phyloP scores from a whole-genome alignment of 805 yeast genomes.

The Ogataea methanolica region DNA sequence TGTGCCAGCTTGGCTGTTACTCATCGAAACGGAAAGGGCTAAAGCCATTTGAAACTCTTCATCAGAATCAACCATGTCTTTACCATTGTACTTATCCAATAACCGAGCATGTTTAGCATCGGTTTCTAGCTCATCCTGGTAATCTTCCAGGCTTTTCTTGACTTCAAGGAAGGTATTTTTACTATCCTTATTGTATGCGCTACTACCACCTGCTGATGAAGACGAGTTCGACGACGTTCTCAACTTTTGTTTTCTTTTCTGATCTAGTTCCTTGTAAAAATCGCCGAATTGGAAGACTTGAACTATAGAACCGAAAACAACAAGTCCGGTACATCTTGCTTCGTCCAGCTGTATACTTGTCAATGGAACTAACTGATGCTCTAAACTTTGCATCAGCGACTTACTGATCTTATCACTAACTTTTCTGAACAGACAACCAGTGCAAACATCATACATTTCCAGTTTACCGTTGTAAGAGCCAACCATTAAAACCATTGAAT shows the following conservation, averaged over 20 bases:
- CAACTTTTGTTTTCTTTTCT: slow-evolving; percentile 12
- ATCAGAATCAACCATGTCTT: slow-evolving; percentile 31
- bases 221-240: slow-evolving; percentile 11
- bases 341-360: slow-evolving; percentile 21
- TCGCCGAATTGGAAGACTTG: slow-evolving; percentile 48
- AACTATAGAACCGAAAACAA: slow-evolving; percentile 36
- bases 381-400: slow-evolving; percentile 11
- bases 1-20: slow-evolving; percentile 2
- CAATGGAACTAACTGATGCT: slow-evolving; percentile 15
- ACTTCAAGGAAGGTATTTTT: slow-evolving; percentile 28
- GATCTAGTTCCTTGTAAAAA: slow-evolving; percentile 15
- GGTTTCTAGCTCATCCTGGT: slow-evolving; percentile 24
- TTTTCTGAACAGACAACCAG: slow-evolving; percentile 37
- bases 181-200: slow-evolving; percentile 11
- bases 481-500: slow-evolving; percentile 28
- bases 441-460: slow-evolving; percentile 37
- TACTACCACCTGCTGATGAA: background rate
- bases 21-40: slow-evolving; percentile 34
- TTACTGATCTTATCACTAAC: slow-evolving; percentile 16
- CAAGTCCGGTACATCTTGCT: slow-evolving; percentile 30
- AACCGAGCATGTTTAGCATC: slow-evolving; percentile 20
- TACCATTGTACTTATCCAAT: slow-evolving; percentile 45
- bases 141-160: slow-evolving; percentile 31
- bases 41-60: slow-evolving; percentile 39
- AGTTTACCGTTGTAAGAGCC: slow-evolving; percentile 41